Conservation (phyloP, 2,329 filamentous ascomycete genomes). For the Monilinia laxa region DNA sequence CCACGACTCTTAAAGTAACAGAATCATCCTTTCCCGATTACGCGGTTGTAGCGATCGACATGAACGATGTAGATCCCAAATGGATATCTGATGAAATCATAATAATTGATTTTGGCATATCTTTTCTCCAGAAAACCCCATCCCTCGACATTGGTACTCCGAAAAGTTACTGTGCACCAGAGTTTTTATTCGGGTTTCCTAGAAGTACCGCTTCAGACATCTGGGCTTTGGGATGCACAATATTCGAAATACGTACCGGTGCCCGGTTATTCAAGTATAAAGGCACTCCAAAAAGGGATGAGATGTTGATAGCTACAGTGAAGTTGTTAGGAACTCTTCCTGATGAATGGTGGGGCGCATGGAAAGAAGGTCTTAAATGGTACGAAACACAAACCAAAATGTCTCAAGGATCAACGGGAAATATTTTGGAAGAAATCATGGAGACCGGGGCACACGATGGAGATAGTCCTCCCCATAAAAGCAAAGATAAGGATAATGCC, state of each 20-base stretch:
- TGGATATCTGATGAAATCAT: constrained; percentile 30
- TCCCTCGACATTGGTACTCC: constrained; percentile 27
- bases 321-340: constrained; percentile 28
- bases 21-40: constrained; percentile 23
- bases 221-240: constrained; percentile 31
- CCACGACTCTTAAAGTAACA: background rate
- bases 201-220: constrained; percentile 28
- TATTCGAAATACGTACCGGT: constrained; percentile 30
- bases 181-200: constrained; percentile 26
- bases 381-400: constrained; percentile 16
- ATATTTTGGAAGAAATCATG: constrained; percentile 26
- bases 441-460: constrained; percentile 30
- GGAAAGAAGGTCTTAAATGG: constrained; percentile 28
- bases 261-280: constrained; percentile 26
- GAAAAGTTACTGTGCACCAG: constrained; percentile 29
- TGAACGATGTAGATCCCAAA: constrained; percentile 27
- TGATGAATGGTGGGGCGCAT: constrained; percentile 26
- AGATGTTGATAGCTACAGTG: constrained; percentile 26
- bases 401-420: constrained; percentile 16
- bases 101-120: constrained; percentile 31
- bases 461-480: constrained; percentile 3
- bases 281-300: constrained; percentile 24
- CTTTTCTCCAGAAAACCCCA: constrained; percentile 22
- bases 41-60: constrained; percentile 26
- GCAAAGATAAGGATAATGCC: background rate